Percentiles rank a stretch among this genome's conserved stretches.
These are phyloP conservation scores for Dothideomycetes sp. DNA, from an alignment of 2,329 filamentous ascomycete species.

Conservation along the genomic window DNA sequence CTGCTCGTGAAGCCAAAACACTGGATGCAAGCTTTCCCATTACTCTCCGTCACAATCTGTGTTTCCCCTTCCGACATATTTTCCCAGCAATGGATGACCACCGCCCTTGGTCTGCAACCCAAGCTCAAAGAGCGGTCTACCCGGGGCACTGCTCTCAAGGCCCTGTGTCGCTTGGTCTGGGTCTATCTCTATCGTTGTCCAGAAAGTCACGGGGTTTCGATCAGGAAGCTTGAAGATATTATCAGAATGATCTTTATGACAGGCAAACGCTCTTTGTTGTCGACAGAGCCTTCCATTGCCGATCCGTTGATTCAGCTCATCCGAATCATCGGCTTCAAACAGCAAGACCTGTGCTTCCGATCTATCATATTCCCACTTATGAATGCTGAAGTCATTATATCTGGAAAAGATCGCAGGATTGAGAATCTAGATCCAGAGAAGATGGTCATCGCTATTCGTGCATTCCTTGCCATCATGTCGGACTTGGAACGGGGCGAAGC, in stretches of 20 bases:
- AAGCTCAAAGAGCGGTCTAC: conserved; percentile 76
- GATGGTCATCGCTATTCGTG: conserved; percentile 92
- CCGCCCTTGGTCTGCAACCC: conserved; percentile 65
- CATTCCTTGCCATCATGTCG: conserved; percentile 85
- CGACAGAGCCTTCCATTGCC: conserved; percentile 70
- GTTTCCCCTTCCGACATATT: conserved; percentile 79
- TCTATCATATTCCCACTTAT: conserved; percentile 91
- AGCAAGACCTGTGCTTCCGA: conserved; percentile 87
- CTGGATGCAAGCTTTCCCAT: conserved; percentile 79
- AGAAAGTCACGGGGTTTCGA: conserved; percentile 56
- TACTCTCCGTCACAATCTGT: conserved; percentile 79
- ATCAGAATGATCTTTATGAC: conserved; percentile 72
- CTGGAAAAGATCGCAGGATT: conserved; percentile 67
- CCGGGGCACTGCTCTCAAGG: conserved; percentile 71
- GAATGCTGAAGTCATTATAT: conserved; percentile 48
- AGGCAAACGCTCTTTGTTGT: conserved; percentile 69
- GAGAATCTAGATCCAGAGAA: conserved; percentile 92
- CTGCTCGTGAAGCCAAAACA: conserved; percentile 88
- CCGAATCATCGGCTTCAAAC: conserved; percentile 84
- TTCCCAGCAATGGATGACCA: conserved; percentile 71
- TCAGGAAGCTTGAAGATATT: conserved; percentile 81
- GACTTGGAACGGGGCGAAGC: conserved; percentile 79
- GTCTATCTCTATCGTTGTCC: conserved; percentile 80
- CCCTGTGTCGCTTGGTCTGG: conserved; percentile 84
- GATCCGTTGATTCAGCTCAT: conserved; percentile 91